These are phyloP conservation scores for Cryptosporidium meleagridis DNA, from an alignment of 169 alveolate species.

Conservation along the genomic window DNA sequence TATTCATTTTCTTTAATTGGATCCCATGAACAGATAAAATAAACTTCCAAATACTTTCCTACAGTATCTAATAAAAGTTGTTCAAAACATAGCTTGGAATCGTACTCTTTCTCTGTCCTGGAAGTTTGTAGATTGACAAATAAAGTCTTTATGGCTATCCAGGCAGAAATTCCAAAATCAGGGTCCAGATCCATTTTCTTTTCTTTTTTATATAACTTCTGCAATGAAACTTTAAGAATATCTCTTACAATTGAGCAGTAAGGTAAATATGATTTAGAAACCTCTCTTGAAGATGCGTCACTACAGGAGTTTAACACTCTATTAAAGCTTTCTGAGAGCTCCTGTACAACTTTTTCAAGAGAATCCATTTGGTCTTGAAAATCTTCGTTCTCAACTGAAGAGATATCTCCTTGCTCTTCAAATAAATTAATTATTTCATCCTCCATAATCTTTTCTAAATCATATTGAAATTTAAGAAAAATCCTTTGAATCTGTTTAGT, in stretches of 20 bases:
- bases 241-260: constrained; percentile 2
- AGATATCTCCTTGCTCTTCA: not conserved
- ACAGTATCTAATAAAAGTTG: not conserved
- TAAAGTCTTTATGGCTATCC: constrained; percentile 23
- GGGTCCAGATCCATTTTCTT: constrained; percentile 7
- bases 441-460: constrained; percentile 12
- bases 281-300: constrained; percentile 3
- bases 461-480: constrained; percentile 3
- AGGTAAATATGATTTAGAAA: constrained; percentile 49
- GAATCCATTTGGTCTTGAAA: not conserved
- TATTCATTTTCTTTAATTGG: constrained; percentile 33
- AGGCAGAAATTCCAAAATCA: constrained; percentile 21
- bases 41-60: constrained; percentile 14
- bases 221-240: not conserved
- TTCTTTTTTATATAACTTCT: constrained; percentile 6
- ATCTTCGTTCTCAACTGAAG: not conserved
- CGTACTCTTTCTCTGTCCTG: constrained; percentile 14
- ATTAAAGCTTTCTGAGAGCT: not conserved
- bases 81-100: constrained; percentile 31
- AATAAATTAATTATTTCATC: constrained; percentile 23
- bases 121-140: constrained; percentile 18
- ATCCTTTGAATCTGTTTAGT: constrained; percentile 6
- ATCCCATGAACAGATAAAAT: constrained; percentile 51
- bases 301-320: not conserved
- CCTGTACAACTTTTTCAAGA: constrained; percentile 7